Conservation (phyloP, 495 filamentous ascomycete species). For the Penicillium subrubescens region DNA sequence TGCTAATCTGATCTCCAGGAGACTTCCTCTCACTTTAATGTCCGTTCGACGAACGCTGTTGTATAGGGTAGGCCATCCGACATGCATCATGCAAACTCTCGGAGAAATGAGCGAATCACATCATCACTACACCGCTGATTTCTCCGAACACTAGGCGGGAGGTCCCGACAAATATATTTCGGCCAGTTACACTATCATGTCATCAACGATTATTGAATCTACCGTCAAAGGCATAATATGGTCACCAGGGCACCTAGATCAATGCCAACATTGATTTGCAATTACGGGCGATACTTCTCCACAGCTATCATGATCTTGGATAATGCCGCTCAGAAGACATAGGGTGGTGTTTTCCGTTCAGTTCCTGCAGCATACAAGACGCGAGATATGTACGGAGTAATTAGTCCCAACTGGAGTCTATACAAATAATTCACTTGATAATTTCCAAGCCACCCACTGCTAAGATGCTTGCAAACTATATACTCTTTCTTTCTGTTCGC, state of each 20-base stretch:
- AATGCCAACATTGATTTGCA: background rate
- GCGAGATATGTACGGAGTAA: too few species aligned
- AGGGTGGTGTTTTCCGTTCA: too few species aligned
- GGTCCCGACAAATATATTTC: background rate
- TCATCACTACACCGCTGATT: background rate
- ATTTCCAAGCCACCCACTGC: too few species aligned
- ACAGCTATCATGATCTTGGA: background rate
- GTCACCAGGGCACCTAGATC: background rate
- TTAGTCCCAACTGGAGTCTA: too few species aligned
- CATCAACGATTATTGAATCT: background rate
- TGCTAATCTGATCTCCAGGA: background rate
- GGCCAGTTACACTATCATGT: background rate
- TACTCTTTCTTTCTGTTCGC: background rate
- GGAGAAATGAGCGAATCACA: constrained; percentile 10
- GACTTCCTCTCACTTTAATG: background rate
- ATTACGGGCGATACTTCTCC: too few species aligned
- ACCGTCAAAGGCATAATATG: background rate
- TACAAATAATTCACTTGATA: too few species aligned
- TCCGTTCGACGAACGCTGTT: background rate
- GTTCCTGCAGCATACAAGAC: too few species aligned
- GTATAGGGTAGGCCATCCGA: background rate
- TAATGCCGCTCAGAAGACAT: too few species aligned
- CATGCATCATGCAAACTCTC: background rate
- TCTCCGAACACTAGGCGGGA: background rate
- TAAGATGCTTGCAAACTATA: too few species aligned